A percentile compares a stretch with the other conserved stretches of the same genome.
Evolutionary conservation across 2,329 filamentous ascomycete genomes (phyloP).

Genomic region (Cadophora sp.): DNA sequence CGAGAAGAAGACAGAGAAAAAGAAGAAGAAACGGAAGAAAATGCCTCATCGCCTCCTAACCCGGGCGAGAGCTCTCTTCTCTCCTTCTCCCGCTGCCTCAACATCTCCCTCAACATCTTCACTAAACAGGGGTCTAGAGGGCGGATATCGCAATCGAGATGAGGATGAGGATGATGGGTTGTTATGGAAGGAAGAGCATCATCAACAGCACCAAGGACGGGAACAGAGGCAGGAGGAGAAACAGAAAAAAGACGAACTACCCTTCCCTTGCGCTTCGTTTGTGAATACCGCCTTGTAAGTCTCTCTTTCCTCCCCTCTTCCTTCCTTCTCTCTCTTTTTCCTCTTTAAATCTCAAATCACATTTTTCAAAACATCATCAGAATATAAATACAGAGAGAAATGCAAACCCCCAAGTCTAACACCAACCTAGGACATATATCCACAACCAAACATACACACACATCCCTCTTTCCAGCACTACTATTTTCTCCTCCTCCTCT

Average conservation of each 20-base stretch:
- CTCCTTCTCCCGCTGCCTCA: not conserved
- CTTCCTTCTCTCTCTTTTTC: not conserved
- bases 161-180: not conserved
- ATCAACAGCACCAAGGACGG: not conserved
- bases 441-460: not conserved
- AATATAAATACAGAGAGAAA: not conserved
- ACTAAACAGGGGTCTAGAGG: not conserved
- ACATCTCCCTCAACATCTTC: too few species aligned
- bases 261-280: not conserved
- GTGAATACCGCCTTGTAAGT: conserved; percentile 8
- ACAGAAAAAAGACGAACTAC: not conserved
- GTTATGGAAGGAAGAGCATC: not conserved
- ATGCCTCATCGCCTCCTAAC: not conserved
- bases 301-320: too few species aligned
- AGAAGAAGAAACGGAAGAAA: not conserved
- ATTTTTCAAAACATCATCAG: not conserved
- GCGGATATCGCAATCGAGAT: too few species aligned
- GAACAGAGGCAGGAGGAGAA: not conserved
- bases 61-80: not conserved
- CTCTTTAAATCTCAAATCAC: too few species aligned
- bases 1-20: not conserved
- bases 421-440: not conserved
- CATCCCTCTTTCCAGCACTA: not conserved
- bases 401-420: not conserved
- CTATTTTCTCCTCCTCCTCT: not conserved